Conservation (phyloP, 345 rosid genomes). For the Theobroma cacao region DNA sequence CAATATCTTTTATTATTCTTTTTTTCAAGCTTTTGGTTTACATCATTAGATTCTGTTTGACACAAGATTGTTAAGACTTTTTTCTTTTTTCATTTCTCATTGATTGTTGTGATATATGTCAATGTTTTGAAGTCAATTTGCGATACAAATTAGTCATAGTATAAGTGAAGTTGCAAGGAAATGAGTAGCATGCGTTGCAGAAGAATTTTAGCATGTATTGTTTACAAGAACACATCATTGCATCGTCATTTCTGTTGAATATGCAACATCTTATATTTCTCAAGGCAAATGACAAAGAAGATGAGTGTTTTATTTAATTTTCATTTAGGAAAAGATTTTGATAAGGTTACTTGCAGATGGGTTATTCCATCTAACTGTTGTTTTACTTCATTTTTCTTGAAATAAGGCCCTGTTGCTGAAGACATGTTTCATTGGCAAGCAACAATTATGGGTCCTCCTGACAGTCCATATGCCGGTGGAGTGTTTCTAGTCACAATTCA, state of each 20-base stretch:
- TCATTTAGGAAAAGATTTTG: background rate
- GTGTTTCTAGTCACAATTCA: constrained; percentile 27
- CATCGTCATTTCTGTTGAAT: background rate
- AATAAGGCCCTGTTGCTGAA: constrained; percentile 42
- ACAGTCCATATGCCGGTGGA: constrained; percentile 25
- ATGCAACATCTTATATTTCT: background rate
- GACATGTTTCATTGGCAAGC: constrained; percentile 64
- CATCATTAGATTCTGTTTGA: background rate
- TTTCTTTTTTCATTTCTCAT: background rate
- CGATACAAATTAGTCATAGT: background rate
- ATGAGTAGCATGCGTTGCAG: background rate
- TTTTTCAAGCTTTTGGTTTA: background rate
- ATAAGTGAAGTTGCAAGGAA: background rate
- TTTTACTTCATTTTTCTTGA: background rate
- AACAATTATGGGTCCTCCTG: constrained; percentile 28
- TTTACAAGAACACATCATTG: background rate
- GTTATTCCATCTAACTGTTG: background rate
- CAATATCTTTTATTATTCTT: background rate
- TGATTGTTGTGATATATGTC: background rate
- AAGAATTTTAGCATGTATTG: background rate
- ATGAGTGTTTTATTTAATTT: background rate
- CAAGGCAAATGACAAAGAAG: background rate
- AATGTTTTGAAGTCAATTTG: background rate
- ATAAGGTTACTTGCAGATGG: background rate
- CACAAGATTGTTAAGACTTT: background rate